These are phyloP conservation scores for Aureoboletus auriporus DNA, from an alignment of 768 basidiomycete genomes.

Conservation along the genomic window DNA sequence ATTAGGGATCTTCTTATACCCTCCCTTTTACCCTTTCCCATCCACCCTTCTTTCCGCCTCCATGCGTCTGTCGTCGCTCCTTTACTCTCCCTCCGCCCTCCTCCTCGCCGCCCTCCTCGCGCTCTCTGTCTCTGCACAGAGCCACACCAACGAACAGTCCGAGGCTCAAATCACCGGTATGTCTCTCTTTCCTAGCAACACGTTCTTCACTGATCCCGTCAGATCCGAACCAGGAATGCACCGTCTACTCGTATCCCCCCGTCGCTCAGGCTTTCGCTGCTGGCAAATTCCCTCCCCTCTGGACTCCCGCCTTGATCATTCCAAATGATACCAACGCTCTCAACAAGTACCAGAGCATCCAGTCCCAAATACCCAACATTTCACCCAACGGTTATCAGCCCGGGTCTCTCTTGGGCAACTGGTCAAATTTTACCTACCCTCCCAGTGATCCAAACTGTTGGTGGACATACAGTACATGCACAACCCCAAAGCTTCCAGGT, in stretches of 20 bases:
- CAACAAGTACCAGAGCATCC: slow-evolving; percentile 41
- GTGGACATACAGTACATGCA: slow-evolving; percentile 22
- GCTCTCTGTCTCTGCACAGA: too few species aligned
- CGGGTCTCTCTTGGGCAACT: slow-evolving; percentile 24
- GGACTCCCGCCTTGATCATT: slow-evolving; percentile 43
- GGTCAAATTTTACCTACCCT: slow-evolving; percentile 29
- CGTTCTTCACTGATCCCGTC: background rate
- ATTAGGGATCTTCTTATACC: too few species aligned
- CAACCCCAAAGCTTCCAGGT: too few species aligned
- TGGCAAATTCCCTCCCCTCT: slow-evolving; percentile 40
- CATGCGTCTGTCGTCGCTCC: too few species aligned
- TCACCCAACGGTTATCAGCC: slow-evolving; percentile 33
- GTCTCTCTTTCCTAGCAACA: background rate
- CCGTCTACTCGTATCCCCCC: slow-evolving; percentile 38
- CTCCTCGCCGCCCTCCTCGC: too few species aligned
- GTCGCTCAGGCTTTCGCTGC: slow-evolving; percentile 28
- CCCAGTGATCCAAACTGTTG: slow-evolving; percentile 48
- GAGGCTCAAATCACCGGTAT: slow-evolving; percentile 37
- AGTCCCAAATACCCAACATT: slow-evolving; percentile 44
- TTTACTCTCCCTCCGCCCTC: too few species aligned
- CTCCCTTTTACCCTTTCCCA: too few species aligned
- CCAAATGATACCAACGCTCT: slow-evolving; percentile 39
- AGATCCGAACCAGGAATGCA: slow-evolving; percentile 40
- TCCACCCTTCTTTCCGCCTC: too few species aligned
- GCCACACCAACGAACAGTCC: slow-evolving; percentile 20